These are phyloP conservation scores for Colletotrichum nymphaeae DNA, from an alignment of 2,329 filamentous ascomycete genomes.

Conservation along the genomic window DNA sequence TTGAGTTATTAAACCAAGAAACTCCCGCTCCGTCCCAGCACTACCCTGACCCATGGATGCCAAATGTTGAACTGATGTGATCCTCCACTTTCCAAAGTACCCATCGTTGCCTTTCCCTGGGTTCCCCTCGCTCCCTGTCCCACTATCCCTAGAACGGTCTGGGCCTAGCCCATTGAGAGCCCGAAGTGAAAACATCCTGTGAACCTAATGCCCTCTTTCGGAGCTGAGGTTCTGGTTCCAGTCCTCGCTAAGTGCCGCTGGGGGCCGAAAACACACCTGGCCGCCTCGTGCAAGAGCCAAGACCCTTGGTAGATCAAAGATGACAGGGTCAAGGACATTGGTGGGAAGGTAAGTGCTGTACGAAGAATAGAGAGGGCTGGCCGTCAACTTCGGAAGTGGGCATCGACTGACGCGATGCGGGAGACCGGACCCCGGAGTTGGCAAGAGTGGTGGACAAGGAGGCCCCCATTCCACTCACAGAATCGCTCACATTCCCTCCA, in stretches of 20 bases:
- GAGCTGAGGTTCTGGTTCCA: neutral
- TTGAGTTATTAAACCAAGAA: neutral
- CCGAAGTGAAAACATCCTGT: slow-evolving; percentile 12
- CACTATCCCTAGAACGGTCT: slow-evolving; percentile 26
- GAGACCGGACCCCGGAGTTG: neutral
- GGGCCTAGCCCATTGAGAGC: slow-evolving; percentile 6
- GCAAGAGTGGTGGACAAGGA: neutral
- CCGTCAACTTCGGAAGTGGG: neutral
- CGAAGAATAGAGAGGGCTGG: slow-evolving; percentile 3
- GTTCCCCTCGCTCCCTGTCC: slow-evolving; percentile 20
- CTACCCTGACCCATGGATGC: slow-evolving; percentile 27
- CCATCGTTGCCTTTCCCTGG: slow-evolving; percentile 9
- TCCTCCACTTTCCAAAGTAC: neutral
- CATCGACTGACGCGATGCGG: slow-evolving; percentile 24
- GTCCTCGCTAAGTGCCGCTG: neutral
- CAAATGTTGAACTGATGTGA: slow-evolving; percentile 8
- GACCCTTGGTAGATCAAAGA: neutral
- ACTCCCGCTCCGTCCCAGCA: neutral
- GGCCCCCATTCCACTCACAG: neutral
- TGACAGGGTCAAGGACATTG: neutral
- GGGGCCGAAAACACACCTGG: neutral
- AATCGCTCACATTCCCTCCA: slow-evolving; percentile 7
- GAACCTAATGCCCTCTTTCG: slow-evolving; percentile 25
- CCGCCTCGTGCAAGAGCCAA: neutral
- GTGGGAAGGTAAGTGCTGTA: slow-evolving; percentile 13